A percentile compares a stretch with the other conserved stretches of the same genome.
Conservation (phyloP, 768 basidiomycete genomes). For the Cystofilobasidium bisporidii region DNA sequence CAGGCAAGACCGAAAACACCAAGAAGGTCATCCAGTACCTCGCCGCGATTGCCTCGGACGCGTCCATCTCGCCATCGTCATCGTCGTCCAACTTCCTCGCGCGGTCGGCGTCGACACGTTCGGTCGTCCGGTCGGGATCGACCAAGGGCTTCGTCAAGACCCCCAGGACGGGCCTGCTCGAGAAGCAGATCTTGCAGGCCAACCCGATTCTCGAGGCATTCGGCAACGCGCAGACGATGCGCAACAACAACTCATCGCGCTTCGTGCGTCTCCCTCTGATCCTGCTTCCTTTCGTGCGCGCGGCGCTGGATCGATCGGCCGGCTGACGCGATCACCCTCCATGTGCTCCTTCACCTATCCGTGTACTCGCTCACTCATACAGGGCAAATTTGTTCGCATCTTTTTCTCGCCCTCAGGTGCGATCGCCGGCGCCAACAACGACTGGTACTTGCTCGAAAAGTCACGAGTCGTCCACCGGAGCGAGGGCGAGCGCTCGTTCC, state of each 20-base stretch:
- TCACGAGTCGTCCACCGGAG: slow-evolving; percentile 82
- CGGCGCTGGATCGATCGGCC: not conserved
- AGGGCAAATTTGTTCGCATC: slow-evolving; percentile 91
- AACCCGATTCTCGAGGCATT: slow-evolving; percentile 97
- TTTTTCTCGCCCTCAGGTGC: slow-evolving; percentile 86
- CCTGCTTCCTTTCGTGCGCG: not conserved
- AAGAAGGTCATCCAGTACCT: slow-evolving; percentile 99
- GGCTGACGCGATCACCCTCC: not conserved
- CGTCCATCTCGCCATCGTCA: slow-evolving; percentile 42
- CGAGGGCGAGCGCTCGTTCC: slow-evolving; percentile 84
- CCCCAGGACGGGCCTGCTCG: slow-evolving; percentile 52
- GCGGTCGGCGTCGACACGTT: slow-evolving; percentile 48
- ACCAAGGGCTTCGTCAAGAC: slow-evolving; percentile 7
- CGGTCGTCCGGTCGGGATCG: slow-evolving; percentile 36
- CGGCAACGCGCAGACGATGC: slow-evolving; percentile 94
- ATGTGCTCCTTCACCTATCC: too few species aligned
- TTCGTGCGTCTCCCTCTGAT: slow-evolving; percentile 46
- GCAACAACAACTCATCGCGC: slow-evolving; percentile 97
- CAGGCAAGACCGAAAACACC: slow-evolving; percentile 93
- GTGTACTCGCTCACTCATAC: too few species aligned
- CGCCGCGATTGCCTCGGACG: slow-evolving; percentile 86
- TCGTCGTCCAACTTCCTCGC: slow-evolving; percentile 33
- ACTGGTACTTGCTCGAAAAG: slow-evolving; percentile 98
- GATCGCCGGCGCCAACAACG: slow-evolving; percentile 94
- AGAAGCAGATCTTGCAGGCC: slow-evolving; percentile 91